Base-by-base conservation (phyloP, 2,329 filamentous ascomycete genomes). In the Ophiostoma novo-ulmi region DNA sequence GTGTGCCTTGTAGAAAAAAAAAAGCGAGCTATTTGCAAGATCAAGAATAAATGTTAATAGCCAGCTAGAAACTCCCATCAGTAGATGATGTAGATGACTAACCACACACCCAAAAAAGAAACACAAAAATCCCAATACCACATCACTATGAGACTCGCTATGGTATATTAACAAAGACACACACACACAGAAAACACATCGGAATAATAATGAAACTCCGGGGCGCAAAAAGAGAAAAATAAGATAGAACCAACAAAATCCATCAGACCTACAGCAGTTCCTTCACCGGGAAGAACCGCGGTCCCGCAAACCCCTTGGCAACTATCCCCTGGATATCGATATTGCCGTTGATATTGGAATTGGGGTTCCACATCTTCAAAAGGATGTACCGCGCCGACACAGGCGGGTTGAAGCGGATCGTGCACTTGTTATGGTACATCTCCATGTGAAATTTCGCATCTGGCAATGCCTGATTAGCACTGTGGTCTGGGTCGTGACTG, bases 321-420 rank as follows among this genome's bases (percentile, higher is more conserved):
- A 93, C 86, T 35, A 97, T 89, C 65, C 90, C 92, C 78, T 97
- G 91, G 55, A 98, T 93, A 77, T 97, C 93, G 74, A 97, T 96
- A 76, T 96, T 97, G 71, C 82, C 82, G 5, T 78, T 75, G 4
- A 86, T 84, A 67, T 89, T 87, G 36, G 88, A 85, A 72, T 87
- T 87, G 1, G 91, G 91, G 75, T 89, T 93, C 91, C 93, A 97
- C 78, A 97, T 87, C 82, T 97, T 97, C 73, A 98, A 83, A 61
- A 97, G 80, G 69, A 98, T 90, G 78, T 91, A 96, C 71, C 92
- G 87, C 5, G 91, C 92, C 13, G 91, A 92, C 72, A 95, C 86
- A 0, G 91, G 90, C 71, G 92, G 91, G 75, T 94, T 88, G 75
- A 98, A 97, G 71, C 88, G 89, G 75, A 98, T 91, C 17, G 90